These are phyloP conservation scores for Plenodomus lindquistii DNA, from an alignment of 2,329 filamentous ascomycete species.

Conservation along the genomic window DNA sequence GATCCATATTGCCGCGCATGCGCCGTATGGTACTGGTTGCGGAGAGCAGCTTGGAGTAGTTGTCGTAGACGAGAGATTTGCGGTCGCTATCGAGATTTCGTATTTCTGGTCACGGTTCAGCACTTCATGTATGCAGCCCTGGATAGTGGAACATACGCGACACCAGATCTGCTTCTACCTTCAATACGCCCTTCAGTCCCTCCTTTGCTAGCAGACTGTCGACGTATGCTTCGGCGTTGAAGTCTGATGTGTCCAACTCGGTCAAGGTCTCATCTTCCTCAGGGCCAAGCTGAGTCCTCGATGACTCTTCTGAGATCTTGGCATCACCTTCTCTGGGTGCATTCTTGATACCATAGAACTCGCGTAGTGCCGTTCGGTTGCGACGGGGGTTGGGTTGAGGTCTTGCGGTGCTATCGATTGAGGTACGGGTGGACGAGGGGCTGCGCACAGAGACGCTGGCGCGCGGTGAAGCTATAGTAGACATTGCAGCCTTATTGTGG, in stretches of 20 bases:
- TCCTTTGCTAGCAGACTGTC: conserved; percentile 63
- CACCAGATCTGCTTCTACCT: conserved; percentile 71
- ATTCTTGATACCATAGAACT: conserved; percentile 86
- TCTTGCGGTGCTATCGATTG: conserved; percentile 55
- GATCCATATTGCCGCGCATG: conserved; percentile 83
- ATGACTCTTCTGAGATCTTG: conserved; percentile 38
- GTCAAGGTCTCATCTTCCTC: conserved; percentile 61
- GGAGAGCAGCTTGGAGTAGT: conserved; percentile 95
- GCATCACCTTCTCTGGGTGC: conserved; percentile 39
- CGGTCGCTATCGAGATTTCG: conserved; percentile 90
- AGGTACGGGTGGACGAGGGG: conserved; percentile 77
- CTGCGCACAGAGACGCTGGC: conserved; percentile 64
- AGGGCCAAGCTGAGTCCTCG: conserved; percentile 36
- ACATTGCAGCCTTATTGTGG: conserved; percentile 48
- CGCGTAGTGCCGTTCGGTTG: conserved; percentile 84
- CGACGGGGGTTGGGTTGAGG: conserved; percentile 55
- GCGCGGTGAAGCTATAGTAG: conserved; percentile 63
- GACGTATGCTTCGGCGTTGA: conserved; percentile 74
- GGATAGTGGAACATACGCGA: conserved; percentile 41
- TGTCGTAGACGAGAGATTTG: conserved; percentile 97
- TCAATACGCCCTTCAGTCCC: conserved; percentile 69
- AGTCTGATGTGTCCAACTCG: conserved; percentile 74
- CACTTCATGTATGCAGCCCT: neutral
- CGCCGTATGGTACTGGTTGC: conserved; percentile 94
- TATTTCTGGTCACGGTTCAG: conserved; percentile 63